A percentile compares a stretch with the other conserved stretches of the same genome.
Evolutionary conservation across 106 monocot genomes (phyloP).

Genomic region (Dioscorea alata): DNA sequence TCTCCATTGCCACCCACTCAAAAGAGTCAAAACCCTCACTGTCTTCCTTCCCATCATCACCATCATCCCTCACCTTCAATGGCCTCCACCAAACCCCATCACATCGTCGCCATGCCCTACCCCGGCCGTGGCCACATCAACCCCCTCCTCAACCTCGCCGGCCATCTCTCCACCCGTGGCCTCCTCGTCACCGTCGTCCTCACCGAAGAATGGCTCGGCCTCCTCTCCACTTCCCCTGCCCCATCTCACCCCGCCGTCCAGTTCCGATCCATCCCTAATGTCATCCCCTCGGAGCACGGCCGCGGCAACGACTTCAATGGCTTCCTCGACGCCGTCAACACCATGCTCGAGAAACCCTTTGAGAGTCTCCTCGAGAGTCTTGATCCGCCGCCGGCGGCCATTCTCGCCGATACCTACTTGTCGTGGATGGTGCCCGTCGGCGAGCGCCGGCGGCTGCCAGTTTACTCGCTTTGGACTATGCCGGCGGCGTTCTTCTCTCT

Average conservation of each 20-base stretch:
- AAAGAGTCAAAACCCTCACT: no score
- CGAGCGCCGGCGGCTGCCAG: slow-evolving; percentile 30
- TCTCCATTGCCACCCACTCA: no score
- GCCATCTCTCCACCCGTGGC: slow-evolving; percentile 28
- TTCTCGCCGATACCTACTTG: slow-evolving; percentile 46
- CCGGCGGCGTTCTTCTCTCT: slow-evolving; percentile 51
- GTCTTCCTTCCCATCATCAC: no score
- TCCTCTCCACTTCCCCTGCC: no score
- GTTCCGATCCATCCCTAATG: slow-evolving; percentile 51
- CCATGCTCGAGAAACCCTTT: slow-evolving; percentile 37
- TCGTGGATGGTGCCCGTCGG: slow-evolving; percentile 48
- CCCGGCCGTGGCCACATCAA: slow-evolving; percentile 20
- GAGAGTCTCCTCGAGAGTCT: slow-evolving; percentile 37
- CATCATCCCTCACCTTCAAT: no score
- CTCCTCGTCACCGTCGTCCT: slow-evolving; percentile 31
- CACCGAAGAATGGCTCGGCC: slow-evolving; percentile 56
- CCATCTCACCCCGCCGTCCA: slow-evolving; percentile 9
- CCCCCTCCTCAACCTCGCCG: slow-evolving; percentile 16
- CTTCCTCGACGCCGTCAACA: slow-evolving; percentile 52
- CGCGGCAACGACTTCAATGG: slow-evolving; percentile 30
- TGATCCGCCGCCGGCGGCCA: slow-evolving; percentile 11
- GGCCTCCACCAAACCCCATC: no score
- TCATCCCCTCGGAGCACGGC: slow-evolving; percentile 54
- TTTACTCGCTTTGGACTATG: slow-evolving; percentile 58
- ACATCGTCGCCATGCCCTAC: slow-evolving; percentile 25